Conservation (phyloP, 2,329 filamentous ascomycete genomes). For the Cryoendolithus antarcticus region DNA sequence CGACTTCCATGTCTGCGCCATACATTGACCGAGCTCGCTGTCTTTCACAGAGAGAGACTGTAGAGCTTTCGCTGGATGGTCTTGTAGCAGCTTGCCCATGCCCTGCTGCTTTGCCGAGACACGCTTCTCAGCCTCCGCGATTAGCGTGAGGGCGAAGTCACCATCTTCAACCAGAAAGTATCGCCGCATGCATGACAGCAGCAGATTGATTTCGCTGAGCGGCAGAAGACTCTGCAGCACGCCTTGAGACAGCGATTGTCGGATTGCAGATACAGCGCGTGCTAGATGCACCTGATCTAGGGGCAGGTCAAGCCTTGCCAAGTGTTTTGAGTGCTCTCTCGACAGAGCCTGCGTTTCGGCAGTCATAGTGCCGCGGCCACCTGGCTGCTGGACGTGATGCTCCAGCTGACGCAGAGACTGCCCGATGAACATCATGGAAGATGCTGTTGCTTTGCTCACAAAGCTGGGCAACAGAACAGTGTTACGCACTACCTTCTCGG, state of each 20-base stretch:
- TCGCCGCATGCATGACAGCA: constrained; percentile 64
- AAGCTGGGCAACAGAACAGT: constrained; percentile 61
- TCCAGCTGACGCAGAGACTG: constrained; percentile 78
- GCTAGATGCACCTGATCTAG: constrained; percentile 61
- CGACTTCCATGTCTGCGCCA: constrained; percentile 67
- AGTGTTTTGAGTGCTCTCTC: constrained; percentile 50
- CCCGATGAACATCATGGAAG: constrained; percentile 82
- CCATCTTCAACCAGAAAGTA: constrained; percentile 81
- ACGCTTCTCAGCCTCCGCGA: constrained; percentile 71
- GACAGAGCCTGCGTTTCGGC: constrained; percentile 1
- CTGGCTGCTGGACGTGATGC: constrained; percentile 12
- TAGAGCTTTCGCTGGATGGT: constrained; percentile 39
- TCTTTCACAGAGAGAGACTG: constrained; percentile 65
- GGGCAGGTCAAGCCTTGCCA: constrained; percentile 59
- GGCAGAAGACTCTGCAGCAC: constrained; percentile 74
- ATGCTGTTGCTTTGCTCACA: constrained; percentile 59
- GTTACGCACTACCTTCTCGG: constrained; percentile 44
- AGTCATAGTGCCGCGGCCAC: constrained; percentile 7
- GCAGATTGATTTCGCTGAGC: constrained; percentile 60
- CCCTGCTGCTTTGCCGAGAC: constrained; percentile 60
- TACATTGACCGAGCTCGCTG: constrained; percentile 65
- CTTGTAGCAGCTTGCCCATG: constrained; percentile 40
- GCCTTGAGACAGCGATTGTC: constrained; percentile 70
- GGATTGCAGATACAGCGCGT: constrained; percentile 60
- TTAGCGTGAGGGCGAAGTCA: constrained; percentile 81